Evolutionary conservation across 306 rosid species (phyloP).

Genomic region (Quercus alba): DNA sequence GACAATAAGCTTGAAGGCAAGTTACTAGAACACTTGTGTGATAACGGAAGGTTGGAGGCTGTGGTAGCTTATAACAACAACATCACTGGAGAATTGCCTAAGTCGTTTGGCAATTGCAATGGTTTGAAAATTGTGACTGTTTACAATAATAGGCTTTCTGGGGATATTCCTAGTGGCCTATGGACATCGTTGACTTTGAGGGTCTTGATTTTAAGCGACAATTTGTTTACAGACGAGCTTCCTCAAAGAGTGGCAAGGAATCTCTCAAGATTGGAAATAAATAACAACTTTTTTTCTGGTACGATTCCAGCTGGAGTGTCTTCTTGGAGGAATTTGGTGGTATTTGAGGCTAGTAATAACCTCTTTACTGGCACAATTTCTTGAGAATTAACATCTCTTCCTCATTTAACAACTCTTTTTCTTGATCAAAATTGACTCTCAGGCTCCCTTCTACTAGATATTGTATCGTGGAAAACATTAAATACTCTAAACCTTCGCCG

Average conservation of each 20-base stretch:
- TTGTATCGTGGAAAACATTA: slow-evolving; percentile 46
- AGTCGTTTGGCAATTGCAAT: slow-evolving; percentile 55
- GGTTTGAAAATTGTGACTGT: slow-evolving; percentile 25
- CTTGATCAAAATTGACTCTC: slow-evolving; percentile 53
- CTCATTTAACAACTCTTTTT: slow-evolving; percentile 15
- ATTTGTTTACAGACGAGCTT: slow-evolving; percentile 46
- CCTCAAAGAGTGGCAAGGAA: slow-evolving; percentile 44
- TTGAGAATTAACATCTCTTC: slow-evolving; percentile 45
- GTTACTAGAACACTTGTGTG: slow-evolving; percentile 57
- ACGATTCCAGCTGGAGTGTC: slow-evolving; percentile 52
- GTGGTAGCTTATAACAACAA: slow-evolving; percentile 38
- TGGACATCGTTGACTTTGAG: slow-evolving; percentile 50
- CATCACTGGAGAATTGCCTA: slow-evolving; percentile 58
- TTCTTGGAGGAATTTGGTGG: slow-evolving; percentile 41
- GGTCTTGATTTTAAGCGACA: slow-evolving; percentile 19
- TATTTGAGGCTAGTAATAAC: slow-evolving; percentile 49
- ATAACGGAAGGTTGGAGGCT: slow-evolving; percentile 32
- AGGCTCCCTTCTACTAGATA: slow-evolving; percentile 43
- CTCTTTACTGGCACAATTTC: slow-evolving; percentile 54
- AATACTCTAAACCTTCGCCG: slow-evolving; percentile 34
- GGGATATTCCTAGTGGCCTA: slow-evolving; percentile 59
- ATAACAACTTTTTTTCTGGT: slow-evolving; percentile 57
- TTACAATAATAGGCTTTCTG: slow-evolving; percentile 38
- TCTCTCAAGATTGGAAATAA: slow-evolving; percentile 41
- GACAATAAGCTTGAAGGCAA: slow-evolving; percentile 45